Conservation (phyloP, 1,284 basidiomycete genomes). For the Dichomitus squalens region DNA sequence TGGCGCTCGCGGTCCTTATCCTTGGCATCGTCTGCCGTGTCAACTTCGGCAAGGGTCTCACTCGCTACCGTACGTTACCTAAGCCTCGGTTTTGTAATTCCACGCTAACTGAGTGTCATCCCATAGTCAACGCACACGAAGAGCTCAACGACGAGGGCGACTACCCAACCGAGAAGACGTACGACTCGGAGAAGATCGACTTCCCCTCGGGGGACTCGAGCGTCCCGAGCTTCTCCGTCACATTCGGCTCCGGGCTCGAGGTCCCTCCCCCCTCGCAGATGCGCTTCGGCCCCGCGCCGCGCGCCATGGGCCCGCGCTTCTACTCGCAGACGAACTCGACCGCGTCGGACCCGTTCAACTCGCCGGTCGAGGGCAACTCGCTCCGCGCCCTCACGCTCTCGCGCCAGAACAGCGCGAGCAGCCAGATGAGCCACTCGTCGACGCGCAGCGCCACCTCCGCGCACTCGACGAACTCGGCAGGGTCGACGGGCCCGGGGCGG, state of each 20-base stretch:
- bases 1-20: conserved; percentile 56
- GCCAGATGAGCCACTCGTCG: conserved; percentile 21
- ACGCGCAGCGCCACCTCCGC: conserved; percentile 10
- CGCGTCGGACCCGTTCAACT: conserved; percentile 20
- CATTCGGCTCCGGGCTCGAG: conserved; percentile 45
- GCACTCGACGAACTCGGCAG: conserved; percentile 1
- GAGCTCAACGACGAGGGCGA: conserved; percentile 52
- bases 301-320: conserved; percentile 50
- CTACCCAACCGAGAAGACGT: conserved; percentile 35
- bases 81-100: not conserved
- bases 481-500: conserved; percentile 13
- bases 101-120: not conserved
- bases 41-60: conserved; percentile 77
- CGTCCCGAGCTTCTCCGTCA: conserved; percentile 52
- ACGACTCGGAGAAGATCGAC: conserved; percentile 58
- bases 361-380: conserved; percentile 12
- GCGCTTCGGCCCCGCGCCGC: conserved; percentile 34
- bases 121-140: conserved; percentile 58
- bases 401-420: conserved; percentile 20
- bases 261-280: conserved; percentile 44
- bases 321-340: conserved; percentile 32
- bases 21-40: conserved; percentile 66
- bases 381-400: conserved; percentile 4
- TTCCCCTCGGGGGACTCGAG: conserved; percentile 58
- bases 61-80: conserved; percentile 60